Conservation (phyloP, 2,329 filamentous ascomycete genomes). For the Arthrobotrys musiformis region DNA sequence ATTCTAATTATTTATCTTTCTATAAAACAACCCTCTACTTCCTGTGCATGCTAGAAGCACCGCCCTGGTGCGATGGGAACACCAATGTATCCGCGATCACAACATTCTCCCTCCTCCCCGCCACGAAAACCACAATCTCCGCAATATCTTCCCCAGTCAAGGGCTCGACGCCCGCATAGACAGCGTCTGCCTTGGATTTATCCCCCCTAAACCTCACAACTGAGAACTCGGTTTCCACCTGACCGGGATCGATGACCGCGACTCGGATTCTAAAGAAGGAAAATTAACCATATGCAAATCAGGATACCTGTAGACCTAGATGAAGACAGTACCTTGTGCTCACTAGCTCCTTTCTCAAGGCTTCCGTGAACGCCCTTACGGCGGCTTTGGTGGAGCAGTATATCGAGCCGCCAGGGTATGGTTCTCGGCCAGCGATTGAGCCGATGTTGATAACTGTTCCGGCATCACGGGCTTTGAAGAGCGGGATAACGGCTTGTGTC, state of each 20-base stretch:
- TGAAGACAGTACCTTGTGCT: conserved; percentile 64
- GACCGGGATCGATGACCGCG: conserved; percentile 89
- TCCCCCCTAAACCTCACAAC: conserved; percentile 89
- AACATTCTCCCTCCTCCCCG: conserved; percentile 86
- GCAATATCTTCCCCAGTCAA: conserved; percentile 91
- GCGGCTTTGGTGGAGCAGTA: conserved; percentile 95
- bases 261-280: conserved; percentile 71
- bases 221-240: conserved; percentile 94
- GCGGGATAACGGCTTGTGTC: conserved; percentile 88
- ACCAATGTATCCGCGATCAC: conserved; percentile 87
- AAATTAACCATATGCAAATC: conserved; percentile 61
- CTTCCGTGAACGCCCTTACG: conserved; percentile 83
- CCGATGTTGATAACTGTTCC: conserved; percentile 88
- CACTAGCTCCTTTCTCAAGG: conserved; percentile 83
- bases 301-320: background rate
- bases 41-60: conserved; percentile 57
- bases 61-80: conserved; percentile 82
- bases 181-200: conserved; percentile 86
- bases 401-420: conserved; percentile 85
- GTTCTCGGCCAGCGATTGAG: conserved; percentile 87
- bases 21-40: too few relatives aligned
- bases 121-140: conserved; percentile 87
- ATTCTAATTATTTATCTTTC: background rate
- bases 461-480: conserved; percentile 76
- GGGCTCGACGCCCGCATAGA: conserved; percentile 83